Base-by-base conservation (phyloP, 2,329 filamentous ascomycete genomes). In the Spiromastix sp. region DNA sequence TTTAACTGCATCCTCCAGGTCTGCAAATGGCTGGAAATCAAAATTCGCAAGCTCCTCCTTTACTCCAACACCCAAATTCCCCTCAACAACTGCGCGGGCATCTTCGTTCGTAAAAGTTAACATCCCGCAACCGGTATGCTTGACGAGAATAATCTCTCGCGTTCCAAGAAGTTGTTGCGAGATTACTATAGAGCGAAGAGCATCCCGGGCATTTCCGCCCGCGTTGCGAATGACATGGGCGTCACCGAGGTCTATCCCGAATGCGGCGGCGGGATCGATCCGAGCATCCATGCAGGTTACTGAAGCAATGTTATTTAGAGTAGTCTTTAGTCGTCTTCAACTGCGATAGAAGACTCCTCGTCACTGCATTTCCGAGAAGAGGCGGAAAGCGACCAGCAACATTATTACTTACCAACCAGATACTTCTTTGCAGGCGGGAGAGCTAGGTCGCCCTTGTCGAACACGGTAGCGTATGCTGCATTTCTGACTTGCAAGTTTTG, bases 201-300 rank as follows among this genome's bases (percentile, higher is more conserved):
- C 80, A 38, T 89, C 83, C 24, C 66, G 61, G 2, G 74, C 78
- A 11, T 71, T 76, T 1, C 67, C 81, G 2, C 79, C 79, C 7
- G 78, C 80, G 47, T 86, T 87, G 39, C 82, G 75, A 40, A 86
- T 79, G 20, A 86, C 74, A 56, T 91, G 83, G 0, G 83, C 84
- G 44, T 86, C 81, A 26, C 84, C 83, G 12, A 84, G 70, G 13
- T 70, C 62, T 38, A 87, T 79, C 6, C 78, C 79, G 36, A 85
- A 79, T 1, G 79, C 79, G 9, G 71, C 63, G 3, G 74, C 70
- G 0, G 83, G 76, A 48, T 89, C 70, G 55, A 68, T 66, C 9
- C 83, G 75, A 4, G 84, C 80, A 50, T 91, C 83, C 82, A 91
- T 91, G 59, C 84, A 91, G 0, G 81, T 83, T 29, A 89, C 70